phyloP scores from a whole-genome alignment of 768 basidiomycete genomes.

The Hemileccinum rubropunctum region DNA sequence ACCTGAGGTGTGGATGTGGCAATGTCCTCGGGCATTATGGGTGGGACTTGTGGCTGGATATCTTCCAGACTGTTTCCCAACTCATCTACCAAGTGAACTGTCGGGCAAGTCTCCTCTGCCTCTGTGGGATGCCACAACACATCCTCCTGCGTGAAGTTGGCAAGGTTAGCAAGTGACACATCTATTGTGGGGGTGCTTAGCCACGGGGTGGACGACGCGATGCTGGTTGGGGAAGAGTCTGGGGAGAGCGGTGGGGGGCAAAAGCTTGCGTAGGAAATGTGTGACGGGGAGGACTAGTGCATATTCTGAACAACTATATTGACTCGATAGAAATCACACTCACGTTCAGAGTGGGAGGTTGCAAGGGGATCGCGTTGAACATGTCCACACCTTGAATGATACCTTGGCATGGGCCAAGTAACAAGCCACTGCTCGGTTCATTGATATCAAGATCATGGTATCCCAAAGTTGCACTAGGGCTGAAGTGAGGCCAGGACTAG shows the following conservation, averaged over 20 bases:
- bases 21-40: conserved; percentile 21
- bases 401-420: conserved; percentile 5
- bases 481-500: conserved; percentile 8
- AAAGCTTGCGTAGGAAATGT: not conserved
- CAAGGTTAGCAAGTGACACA: not conserved
- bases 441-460: not conserved
- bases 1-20: conserved; percentile 9
- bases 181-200: conserved; percentile 17
- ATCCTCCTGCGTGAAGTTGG: not conserved
- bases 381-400: not conserved
- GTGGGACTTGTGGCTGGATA: not conserved
- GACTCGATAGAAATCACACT: not conserved
- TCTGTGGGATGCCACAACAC: not conserved
- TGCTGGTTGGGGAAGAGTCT: conserved; percentile 22
- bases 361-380: not conserved
- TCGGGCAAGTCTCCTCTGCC: not conserved
- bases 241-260: conserved; percentile 23
- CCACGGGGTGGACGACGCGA: conserved; percentile 22
- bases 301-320: not conserved
- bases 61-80: conserved; percentile 15
- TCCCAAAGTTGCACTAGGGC: conserved; percentile 1
- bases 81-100: conserved; percentile 12
- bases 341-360: not conserved
- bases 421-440: conserved; percentile 7
- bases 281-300: not conserved